Conservation (phyloP, 1,139 yeast species). For the Blastobotrys niveus region DNA sequence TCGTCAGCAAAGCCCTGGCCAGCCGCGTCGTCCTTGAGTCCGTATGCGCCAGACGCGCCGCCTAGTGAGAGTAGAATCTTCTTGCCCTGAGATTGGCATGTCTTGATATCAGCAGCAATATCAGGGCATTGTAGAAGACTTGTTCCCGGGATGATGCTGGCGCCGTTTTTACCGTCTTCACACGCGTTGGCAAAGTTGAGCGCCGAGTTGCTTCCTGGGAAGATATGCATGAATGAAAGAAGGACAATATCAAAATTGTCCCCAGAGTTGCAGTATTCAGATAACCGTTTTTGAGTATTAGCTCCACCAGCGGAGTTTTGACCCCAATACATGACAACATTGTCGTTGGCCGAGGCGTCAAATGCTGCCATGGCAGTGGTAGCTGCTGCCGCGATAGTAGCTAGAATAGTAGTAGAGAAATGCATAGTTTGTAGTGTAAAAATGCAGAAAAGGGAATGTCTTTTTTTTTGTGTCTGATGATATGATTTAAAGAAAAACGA, state of each 20-base stretch:
- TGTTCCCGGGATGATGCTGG: constrained; percentile 26
- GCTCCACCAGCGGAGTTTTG: constrained; percentile 64
- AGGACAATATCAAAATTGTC: constrained; percentile 60
- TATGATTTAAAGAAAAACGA: no score
- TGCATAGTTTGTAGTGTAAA: no score
- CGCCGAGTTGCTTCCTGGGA: constrained; percentile 54
- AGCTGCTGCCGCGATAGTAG: background rate
- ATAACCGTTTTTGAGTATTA: constrained; percentile 58
- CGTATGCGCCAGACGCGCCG: constrained; percentile 57
- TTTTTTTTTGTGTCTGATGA: no score
- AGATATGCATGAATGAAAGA: constrained; percentile 61
- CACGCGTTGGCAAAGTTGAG: constrained; percentile 68
- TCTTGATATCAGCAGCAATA: constrained; percentile 54
- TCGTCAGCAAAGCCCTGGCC: constrained; percentile 67
- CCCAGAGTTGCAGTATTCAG: constrained; percentile 54
- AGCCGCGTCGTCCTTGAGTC: constrained; percentile 48
- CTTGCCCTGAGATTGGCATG: constrained; percentile 70
- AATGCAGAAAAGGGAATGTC: no score
- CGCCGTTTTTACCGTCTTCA: constrained; percentile 58
- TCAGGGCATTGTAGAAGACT: constrained; percentile 33
- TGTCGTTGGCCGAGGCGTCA: constrained; percentile 12
- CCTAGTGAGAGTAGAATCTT: constrained; percentile 72
- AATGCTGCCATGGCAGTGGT: background rate
- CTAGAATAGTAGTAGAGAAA: background rate
- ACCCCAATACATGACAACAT: constrained; percentile 77